Percentiles rank a stretch among this genome's conserved stretches.
Conservation (phyloP, 768 basidiomycete species). For the Psilocybe tampanensis region DNA sequence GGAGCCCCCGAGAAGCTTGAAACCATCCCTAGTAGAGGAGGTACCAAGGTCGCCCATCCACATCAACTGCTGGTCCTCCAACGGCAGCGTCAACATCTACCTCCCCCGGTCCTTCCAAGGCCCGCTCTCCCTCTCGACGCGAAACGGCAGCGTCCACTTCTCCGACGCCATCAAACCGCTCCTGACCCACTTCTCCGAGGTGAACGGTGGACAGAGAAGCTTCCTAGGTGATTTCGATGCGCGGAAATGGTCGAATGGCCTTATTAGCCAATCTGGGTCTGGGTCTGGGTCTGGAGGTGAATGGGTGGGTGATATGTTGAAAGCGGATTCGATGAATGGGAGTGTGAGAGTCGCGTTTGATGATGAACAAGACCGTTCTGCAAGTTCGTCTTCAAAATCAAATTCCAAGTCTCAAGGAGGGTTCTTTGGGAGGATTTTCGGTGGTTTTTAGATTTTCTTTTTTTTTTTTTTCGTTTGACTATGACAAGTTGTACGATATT, state of each 20-base stretch:
- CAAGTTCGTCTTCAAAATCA: background rate
- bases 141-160: conserved; percentile 29
- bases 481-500: too few relatives aligned
- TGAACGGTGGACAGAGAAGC: conserved; percentile 28
- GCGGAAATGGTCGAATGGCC: conserved; percentile 16
- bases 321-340: conserved; percentile 35
- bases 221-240: conserved; percentile 38
- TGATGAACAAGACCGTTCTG: conserved; percentile 27
- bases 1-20: too few relatives aligned
- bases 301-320: conserved; percentile 40
- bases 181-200: conserved; percentile 33
- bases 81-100: conserved; percentile 34
- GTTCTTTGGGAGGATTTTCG: conserved; percentile 28
- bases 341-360: conserved; percentile 35
- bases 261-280: too few relatives aligned
- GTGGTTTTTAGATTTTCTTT: conserved; percentile 20
- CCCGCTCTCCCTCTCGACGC: conserved; percentile 27
- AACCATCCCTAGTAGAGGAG: too few relatives aligned
- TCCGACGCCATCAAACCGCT: conserved; percentile 29
- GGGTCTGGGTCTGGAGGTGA: conserved; percentile 15
- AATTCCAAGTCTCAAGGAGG: conserved; percentile 11
- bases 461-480: background rate
- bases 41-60: conserved; percentile 24
- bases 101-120: conserved; percentile 47
- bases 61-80: conserved; percentile 21